phyloP scores from a whole-genome alignment of 441 rosid genomes.

The Gossypium gossypioides region DNA sequence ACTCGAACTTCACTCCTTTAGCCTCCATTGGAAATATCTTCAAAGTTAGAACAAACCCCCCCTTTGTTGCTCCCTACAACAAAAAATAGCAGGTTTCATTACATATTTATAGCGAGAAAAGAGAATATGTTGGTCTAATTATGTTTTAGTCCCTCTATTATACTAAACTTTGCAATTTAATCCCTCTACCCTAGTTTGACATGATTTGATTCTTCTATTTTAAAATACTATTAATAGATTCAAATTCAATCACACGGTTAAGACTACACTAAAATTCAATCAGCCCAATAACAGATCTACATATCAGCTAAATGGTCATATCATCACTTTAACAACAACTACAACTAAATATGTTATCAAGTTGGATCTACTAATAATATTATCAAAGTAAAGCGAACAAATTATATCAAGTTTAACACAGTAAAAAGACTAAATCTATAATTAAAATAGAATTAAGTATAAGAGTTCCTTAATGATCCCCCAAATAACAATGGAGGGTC shows the following conservation, averaged over 20 bases:
- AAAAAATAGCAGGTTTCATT: not conserved
- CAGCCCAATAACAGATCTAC: not conserved
- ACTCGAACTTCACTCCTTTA: conserved; percentile 7
- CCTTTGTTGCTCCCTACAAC: not conserved
- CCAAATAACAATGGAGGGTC: not conserved
- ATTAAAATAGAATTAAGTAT: not conserved
- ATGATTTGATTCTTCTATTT: not conserved
- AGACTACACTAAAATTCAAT: not conserved
- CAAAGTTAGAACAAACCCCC: not conserved
- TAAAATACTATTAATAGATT: not conserved
- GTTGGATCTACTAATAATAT: no score
- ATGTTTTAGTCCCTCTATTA: not conserved
- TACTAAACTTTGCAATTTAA: not conserved
- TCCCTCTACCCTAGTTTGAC: no score
- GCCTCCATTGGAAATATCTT: conserved; percentile 11
- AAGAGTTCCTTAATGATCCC: not conserved
- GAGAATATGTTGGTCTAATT: not conserved
- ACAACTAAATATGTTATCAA: no score
- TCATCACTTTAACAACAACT: not conserved
- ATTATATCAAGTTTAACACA: not conserved
- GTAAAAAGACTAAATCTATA: not conserved
- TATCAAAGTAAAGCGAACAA: no score
- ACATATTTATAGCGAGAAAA: conserved; percentile 19
- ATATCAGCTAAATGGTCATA: not conserved
- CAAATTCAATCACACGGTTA: no score